phyloP scores from a whole-genome alignment of 345 rosid species.

The Adansonia digitata region DNA sequence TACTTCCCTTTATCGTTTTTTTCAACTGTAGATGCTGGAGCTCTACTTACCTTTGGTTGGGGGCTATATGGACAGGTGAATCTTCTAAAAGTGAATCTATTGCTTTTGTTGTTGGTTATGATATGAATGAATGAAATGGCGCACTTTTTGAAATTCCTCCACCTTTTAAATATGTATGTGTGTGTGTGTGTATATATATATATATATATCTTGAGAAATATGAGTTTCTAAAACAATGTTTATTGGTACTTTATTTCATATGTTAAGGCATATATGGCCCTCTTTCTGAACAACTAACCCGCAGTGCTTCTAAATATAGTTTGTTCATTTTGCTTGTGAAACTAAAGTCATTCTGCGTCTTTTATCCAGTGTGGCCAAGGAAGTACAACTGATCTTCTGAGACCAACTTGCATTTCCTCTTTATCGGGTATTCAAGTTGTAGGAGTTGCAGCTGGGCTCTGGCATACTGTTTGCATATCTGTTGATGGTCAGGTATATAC shows the following conservation, averaged over 20 bases:
- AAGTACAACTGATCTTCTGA: constrained; percentile 58
- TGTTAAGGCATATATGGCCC: not conserved
- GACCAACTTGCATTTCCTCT: constrained; percentile 59
- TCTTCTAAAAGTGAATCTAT: not conserved
- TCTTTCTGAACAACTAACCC: not conserved
- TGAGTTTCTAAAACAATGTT: not conserved
- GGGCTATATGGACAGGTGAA: constrained; percentile 85
- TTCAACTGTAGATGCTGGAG: constrained; percentile 53
- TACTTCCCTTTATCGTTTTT: not conserved
- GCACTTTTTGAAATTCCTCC: not conserved
- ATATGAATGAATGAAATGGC: not conserved
- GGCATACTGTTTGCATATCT: constrained; percentile 75
- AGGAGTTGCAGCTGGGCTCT: constrained; percentile 66
- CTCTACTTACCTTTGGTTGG: constrained; percentile 79
- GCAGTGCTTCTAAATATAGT: not conserved
- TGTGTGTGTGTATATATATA: too few relatives aligned
- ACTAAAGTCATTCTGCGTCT: not conserved
- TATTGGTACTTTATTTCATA: not conserved
- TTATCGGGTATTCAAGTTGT: constrained; percentile 40
- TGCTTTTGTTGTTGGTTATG: not conserved
- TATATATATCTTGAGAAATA: not conserved
- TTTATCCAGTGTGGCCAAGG: constrained; percentile 77
- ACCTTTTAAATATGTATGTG: not conserved
- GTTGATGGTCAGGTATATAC: constrained; percentile 59
- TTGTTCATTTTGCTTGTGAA: not conserved